Percentiles rank a stretch among this genome's conserved stretches.
These are phyloP conservation scores for Colletotrichum chlorophyti DNA, from an alignment of 2,329 filamentous ascomycete genomes.

Conservation along the genomic window DNA sequence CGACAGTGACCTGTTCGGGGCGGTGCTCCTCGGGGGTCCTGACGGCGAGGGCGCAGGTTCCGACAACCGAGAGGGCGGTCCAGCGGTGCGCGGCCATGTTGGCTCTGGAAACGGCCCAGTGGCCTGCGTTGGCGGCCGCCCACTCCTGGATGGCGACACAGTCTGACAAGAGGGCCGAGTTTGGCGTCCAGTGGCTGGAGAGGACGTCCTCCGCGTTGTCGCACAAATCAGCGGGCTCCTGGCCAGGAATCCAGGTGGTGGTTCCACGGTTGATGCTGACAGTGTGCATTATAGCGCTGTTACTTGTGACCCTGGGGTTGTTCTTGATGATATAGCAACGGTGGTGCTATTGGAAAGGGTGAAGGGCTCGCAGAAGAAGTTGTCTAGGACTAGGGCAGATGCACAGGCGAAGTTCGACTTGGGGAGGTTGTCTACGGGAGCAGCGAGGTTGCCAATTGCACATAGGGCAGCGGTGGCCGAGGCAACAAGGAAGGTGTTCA, in stretches of 20 bases:
- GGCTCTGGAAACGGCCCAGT: not conserved
- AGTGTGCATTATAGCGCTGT: not conserved
- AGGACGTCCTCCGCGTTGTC: not conserved
- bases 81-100: not conserved
- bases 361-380: not conserved
- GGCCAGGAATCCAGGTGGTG: not conserved
- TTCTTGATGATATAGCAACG: not conserved
- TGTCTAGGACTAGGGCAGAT: no score
- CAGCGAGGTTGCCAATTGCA: not conserved
- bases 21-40: not conserved
- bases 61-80: not conserved
- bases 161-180: not conserved
- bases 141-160: not conserved
- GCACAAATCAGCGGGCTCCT: not conserved
- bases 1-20: not conserved
- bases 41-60: not conserved
- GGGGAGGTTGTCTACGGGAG: not conserved
- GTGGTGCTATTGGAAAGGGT: not conserved
- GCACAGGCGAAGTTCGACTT: not conserved
- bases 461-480: not conserved
- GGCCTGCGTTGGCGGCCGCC: conserved; percentile 2
- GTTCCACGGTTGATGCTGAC: not conserved
- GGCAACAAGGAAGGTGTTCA: not conserved
- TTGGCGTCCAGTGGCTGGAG: not conserved
- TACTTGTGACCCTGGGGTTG: not conserved